Conservation (phyloP, 225 moss, liverwort and hornwort species). For the Thuidium tamariscinum region DNA sequence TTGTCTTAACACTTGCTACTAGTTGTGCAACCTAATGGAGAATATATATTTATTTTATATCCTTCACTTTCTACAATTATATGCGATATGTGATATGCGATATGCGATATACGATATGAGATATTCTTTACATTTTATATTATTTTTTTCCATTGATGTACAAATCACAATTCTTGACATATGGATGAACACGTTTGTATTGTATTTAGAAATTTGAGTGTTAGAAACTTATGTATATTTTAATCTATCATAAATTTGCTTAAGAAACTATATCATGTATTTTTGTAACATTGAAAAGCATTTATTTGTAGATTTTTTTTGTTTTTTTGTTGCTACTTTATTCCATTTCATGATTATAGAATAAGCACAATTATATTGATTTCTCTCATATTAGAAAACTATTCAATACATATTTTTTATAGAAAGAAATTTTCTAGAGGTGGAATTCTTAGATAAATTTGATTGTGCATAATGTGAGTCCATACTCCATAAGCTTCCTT, state of each 20-base stretch:
- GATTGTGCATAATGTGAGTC: neutral
- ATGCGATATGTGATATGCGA: too few relatives aligned
- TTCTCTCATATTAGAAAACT: accelerated
- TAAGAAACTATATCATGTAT: neutral
- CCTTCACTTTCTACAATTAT: too few relatives aligned
- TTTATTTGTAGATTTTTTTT: neutral
- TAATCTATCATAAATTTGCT: neutral
- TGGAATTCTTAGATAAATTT: neutral
- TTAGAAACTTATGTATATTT: neutral
- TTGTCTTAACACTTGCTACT: too few relatives aligned
- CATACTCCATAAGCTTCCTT: too few relatives aligned
- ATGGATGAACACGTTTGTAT: neutral
- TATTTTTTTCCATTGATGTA: accelerated
- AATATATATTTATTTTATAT: neutral
- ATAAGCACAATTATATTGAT: neutral
- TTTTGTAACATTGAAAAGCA: neutral
- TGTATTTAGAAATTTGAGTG: neutral
- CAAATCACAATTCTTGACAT: neutral
- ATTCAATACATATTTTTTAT: accelerated
- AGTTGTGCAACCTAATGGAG: neutral
- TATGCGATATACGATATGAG: too few relatives aligned
- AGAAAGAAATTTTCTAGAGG: neutral
- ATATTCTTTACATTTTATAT: too few relatives aligned
- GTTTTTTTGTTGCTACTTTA: neutral
- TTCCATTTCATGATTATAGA: too few relatives aligned